phyloP scores from a whole-genome alignment of 108 stramenopile species.

The Epithemia pelagica region DNA sequence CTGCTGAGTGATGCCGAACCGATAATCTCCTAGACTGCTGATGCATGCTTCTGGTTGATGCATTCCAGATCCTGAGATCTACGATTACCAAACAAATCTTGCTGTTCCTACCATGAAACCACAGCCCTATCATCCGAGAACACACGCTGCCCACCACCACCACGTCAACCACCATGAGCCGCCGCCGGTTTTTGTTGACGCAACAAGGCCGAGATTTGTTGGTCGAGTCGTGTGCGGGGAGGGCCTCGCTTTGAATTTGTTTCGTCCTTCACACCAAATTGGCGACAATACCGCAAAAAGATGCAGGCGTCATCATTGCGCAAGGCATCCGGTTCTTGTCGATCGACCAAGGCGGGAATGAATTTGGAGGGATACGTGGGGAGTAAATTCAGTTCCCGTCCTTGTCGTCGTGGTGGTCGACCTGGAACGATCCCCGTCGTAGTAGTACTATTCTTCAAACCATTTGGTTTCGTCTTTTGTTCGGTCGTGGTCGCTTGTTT shows the following conservation, averaged over 20 bases:
- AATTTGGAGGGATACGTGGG: background rate
- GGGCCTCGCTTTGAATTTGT: too few species aligned
- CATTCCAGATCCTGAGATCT: background rate
- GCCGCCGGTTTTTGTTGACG: too few species aligned
- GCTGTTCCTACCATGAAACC: too few species aligned
- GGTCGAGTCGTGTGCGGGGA: too few species aligned
- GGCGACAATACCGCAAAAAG: background rate
- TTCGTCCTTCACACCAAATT: too few species aligned
- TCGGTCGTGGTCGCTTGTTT: background rate
- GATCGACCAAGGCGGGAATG: background rate
- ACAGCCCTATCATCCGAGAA: too few species aligned
- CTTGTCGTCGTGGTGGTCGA: too few species aligned
- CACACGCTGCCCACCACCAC: too few species aligned
- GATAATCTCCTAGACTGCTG: constrained; percentile 10
- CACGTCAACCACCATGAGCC: too few species aligned
- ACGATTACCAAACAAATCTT: background rate
- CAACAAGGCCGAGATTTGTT: too few species aligned
- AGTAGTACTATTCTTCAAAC: too few species aligned
- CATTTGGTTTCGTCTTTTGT: background rate
- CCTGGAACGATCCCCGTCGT: too few species aligned
- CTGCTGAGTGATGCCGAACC: constrained; percentile 16
- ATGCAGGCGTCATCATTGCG: background rate
- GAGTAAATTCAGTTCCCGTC: background rate
- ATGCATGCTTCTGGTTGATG: background rate
- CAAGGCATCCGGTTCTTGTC: background rate